A percentile compares a stretch with the other conserved stretches of the same genome.
These are phyloP conservation scores for Globisporangium nunn DNA, from an alignment of 352 stramenopile species.

Conservation along the genomic window DNA sequence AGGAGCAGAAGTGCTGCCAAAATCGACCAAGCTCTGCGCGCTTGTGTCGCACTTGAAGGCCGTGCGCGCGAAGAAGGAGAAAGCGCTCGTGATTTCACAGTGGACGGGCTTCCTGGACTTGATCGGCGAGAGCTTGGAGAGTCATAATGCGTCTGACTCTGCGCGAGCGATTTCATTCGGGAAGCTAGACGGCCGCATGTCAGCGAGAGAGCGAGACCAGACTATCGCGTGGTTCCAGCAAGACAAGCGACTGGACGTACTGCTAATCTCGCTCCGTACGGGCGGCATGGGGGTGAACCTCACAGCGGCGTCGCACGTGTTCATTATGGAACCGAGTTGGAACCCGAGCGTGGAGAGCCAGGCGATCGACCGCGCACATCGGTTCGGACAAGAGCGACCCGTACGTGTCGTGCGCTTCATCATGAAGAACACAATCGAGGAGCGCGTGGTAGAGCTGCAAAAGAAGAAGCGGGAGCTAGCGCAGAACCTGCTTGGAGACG, in stretches of 20 bases:
- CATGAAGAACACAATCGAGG: constrained; percentile 86
- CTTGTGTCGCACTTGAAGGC: constrained; percentile 44
- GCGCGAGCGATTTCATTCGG: constrained; percentile 29
- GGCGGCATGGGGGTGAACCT: constrained; percentile 90
- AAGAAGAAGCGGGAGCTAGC: constrained; percentile 82
- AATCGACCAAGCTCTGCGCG: constrained; percentile 59
- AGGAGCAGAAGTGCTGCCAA: constrained; percentile 5
- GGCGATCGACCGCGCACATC: constrained; percentile 85
- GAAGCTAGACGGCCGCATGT: constrained; percentile 58
- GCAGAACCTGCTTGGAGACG: constrained; percentile 61
- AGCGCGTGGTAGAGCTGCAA: constrained; percentile 85
- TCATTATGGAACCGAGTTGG: constrained; percentile 91
- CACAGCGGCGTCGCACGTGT: constrained; percentile 88
- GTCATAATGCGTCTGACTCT: constrained; percentile 17
- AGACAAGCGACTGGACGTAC: constrained; percentile 54
- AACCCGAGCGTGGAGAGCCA: constrained; percentile 90
- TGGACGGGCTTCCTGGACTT: constrained; percentile 85
- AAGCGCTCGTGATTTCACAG: constrained; percentile 83
- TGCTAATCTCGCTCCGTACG: constrained; percentile 85
- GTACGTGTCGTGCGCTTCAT: constrained; percentile 81
- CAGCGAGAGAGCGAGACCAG: constrained; percentile 48
- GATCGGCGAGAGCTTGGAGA: constrained; percentile 40
- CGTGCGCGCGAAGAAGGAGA: constrained; percentile 39
- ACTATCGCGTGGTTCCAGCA: constrained; percentile 54
- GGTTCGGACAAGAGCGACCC: constrained; percentile 69